Evolutionary conservation across 1,139 yeast genomes (phyloP), one percentile per base, ranked within the genome.

Genomic region (Casaregolazyma lundiana): DNA sequence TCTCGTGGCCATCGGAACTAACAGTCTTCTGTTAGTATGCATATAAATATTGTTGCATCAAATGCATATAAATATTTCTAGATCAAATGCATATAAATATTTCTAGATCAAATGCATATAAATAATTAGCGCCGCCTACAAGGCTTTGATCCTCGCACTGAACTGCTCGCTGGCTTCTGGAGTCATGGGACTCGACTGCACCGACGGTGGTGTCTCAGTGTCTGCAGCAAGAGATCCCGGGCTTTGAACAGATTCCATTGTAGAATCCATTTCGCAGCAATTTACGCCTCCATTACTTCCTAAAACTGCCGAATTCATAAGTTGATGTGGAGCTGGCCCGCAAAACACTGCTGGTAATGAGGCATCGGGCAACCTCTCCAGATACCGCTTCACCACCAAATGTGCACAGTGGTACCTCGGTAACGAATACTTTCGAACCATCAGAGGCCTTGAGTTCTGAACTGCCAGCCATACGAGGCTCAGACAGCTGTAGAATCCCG

Each of bases 171-270:
- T 49, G 37, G 35, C 47, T 38, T 36, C 61, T 51, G 43, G 38
- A 44, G 35, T 55, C 35, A 35, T 52, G 44, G 30, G 51, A 32
- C 9, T 53, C 45, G 44, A 50, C 53, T 46, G 53, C 51, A 46
- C 53, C 53, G 32, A 18, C 3, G 18, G n/a, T n/a, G n/a, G n/a
- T n/a, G n/a, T 29, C 53, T 56, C 43, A 53, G 54, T 43, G 55
- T 24, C 15, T 15, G 30, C 17, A 30, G 4, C 13, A 9, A 26
- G 2, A 4, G 32, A 26, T 26, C 3, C 32, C 3, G 32, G 32
- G 13, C 32, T 26, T n/a, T n/a, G n/a, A n/a, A n/a, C n/a, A n/a
- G n/a, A n/a, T n/a, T n/a, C n/a, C n/a, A n/a, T n/a, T n/a, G n/a
- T n/a, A 7, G 32, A 15, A 2, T 13, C 15, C 32, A 26, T 26